These are phyloP conservation scores for Persicaria maculosa DNA, from an alignment of 148 eudicot species.

Conservation along the genomic window DNA sequence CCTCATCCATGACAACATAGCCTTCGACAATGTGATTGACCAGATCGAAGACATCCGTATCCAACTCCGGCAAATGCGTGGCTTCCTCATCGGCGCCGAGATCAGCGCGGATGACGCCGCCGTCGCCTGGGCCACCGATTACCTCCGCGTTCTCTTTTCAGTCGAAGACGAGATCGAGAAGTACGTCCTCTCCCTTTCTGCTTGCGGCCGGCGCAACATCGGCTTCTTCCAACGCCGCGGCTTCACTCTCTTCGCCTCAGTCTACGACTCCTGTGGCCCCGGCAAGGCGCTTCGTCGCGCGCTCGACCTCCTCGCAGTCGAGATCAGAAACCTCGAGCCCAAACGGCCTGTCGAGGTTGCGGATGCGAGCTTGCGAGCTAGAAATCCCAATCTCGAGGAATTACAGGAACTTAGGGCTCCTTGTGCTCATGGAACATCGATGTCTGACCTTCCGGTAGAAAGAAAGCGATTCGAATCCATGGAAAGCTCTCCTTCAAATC, in stretches of 20 bases:
- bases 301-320: not conserved
- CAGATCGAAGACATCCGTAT: constrained; percentile 19
- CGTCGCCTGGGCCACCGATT: constrained; percentile 9
- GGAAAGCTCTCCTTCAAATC: not conserved
- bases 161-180: constrained; percentile 26
- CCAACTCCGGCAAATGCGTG: constrained; percentile 15
- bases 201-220: constrained; percentile 12
- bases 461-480: not conserved
- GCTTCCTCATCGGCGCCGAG: constrained; percentile 22
- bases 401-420: not conserved
- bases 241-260: constrained; percentile 9
- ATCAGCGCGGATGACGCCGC: not conserved
- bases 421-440: not conserved
- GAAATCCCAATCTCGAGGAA: not conserved
- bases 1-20: constrained; percentile 16
- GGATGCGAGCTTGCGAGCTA: constrained; percentile 4
- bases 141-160: constrained; percentile 17
- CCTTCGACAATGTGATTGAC: constrained; percentile 17
- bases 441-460: not conserved
- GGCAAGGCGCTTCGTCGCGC: constrained; percentile 6
- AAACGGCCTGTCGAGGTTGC: not conserved
- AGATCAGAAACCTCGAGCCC: not conserved
- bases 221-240: constrained; percentile 18
- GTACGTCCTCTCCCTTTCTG: constrained; percentile 19
- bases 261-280: constrained; percentile 11